Evolutionary conservation across 352 stramenopile species (phyloP).

Genomic region (Phytophthora syringae): DNA sequence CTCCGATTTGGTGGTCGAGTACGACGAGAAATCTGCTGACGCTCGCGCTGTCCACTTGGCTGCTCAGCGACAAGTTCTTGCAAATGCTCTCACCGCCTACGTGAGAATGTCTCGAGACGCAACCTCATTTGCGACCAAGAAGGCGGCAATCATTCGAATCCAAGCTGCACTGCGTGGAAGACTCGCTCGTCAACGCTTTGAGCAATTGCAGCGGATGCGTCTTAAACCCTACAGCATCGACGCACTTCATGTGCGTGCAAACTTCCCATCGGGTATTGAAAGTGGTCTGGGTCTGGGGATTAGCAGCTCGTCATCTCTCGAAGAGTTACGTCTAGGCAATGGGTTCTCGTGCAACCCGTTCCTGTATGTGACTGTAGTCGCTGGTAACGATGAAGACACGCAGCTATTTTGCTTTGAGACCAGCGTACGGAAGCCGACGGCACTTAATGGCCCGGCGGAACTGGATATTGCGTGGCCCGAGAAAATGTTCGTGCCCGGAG

Average conservation of each 20-base stretch:
- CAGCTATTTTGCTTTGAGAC: constrained; percentile 81
- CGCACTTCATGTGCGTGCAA: constrained; percentile 30
- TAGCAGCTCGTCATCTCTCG: constrained; percentile 11
- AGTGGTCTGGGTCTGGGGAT: constrained; percentile 16
- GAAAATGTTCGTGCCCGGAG: constrained; percentile 67
- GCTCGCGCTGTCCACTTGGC: constrained; percentile 46
- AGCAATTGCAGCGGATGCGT: constrained; percentile 53
- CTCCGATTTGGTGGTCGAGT: constrained; percentile 53
- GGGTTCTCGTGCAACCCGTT: constrained; percentile 81
- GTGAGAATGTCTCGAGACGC: constrained; percentile 74
- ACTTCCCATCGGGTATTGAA: constrained; percentile 10
- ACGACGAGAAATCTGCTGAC: constrained; percentile 56
- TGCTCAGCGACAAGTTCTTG: constrained; percentile 58
- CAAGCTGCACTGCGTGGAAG: constrained; percentile 58
- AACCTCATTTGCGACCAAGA: constrained; percentile 61
- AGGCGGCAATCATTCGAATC: constrained; percentile 60
- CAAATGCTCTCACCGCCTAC: constrained; percentile 62
- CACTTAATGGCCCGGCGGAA: constrained; percentile 8
- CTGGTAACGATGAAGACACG: constrained; percentile 66
- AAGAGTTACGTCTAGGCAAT: constrained; percentile 69
- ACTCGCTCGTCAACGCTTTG: constrained; percentile 57
- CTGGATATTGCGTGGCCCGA: constrained; percentile 62
- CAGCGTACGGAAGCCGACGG: constrained; percentile 43
- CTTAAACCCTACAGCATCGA: constrained; percentile 70
- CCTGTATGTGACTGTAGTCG: constrained; percentile 72